A percentile compares a stretch with the other conserved stretches of the same genome.
phyloP scores from a whole-genome alignment of 768 basidiomycete species.

The Coprinopsis sp. region DNA sequence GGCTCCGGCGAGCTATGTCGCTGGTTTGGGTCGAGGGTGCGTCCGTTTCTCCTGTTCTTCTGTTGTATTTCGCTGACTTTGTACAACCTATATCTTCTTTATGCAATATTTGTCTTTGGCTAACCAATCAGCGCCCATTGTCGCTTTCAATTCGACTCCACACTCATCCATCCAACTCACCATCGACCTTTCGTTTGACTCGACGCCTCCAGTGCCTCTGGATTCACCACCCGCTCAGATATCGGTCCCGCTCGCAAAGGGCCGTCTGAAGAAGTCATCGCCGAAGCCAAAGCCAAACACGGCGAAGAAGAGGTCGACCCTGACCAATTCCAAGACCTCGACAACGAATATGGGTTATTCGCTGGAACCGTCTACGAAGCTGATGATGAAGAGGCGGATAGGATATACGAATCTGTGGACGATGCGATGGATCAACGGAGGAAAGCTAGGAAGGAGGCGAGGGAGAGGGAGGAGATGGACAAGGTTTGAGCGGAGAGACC shows the following conservation, averaged over 20 bases:
- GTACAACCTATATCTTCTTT: no score
- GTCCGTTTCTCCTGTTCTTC: no score
- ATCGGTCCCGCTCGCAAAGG: slow-evolving; percentile 97
- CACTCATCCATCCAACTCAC: slow-evolving; percentile 6
- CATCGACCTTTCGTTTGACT: slow-evolving; percentile 13
- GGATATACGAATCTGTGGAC: slow-evolving; percentile 91
- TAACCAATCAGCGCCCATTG: no score
- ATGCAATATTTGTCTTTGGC: no score
- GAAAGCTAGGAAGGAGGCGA: slow-evolving; percentile 79
- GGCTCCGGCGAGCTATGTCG: no score
- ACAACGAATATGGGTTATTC: slow-evolving; percentile 93
- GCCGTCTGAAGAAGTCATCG: slow-evolving; percentile 86
- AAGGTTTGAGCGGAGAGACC: slow-evolving; percentile 84
- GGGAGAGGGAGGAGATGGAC: slow-evolving; percentile 64
- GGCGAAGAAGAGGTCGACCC: slow-evolving; percentile 92
- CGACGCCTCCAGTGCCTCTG: slow-evolving; percentile 78
- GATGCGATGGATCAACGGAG: slow-evolving; percentile 85
- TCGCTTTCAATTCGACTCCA: no score
- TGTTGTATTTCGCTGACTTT: no score
- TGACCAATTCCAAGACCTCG: slow-evolving; percentile 93
- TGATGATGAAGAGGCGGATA: slow-evolving; percentile 97
- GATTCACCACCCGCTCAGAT: slow-evolving; percentile 97
- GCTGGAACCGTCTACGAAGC: slow-evolving; percentile 94
- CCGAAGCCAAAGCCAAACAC: slow-evolving; percentile 80
- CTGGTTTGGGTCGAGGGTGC: no score